A percentile compares a stretch with the other conserved stretches of the same genome.
phyloP scores from a whole-genome alignment of 2,329 filamentous ascomycete genomes.

The Sarocladiaceae sp. region DNA sequence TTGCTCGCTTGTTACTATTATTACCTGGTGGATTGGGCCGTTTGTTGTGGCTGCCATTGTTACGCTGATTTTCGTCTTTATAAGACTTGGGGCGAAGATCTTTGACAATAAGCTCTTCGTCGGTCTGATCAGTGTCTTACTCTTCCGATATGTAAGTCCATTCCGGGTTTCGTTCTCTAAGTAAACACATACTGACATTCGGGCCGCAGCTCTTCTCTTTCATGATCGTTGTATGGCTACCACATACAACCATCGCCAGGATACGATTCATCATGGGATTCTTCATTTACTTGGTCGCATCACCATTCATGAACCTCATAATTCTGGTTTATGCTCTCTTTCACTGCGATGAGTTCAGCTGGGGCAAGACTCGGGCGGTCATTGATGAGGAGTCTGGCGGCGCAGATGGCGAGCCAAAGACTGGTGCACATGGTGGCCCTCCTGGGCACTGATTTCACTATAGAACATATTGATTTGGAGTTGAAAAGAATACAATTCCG shows the following conservation, averaged over 20 bases:
- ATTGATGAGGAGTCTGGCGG: constrained; percentile 17
- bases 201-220: constrained; percentile 32
- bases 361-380: constrained; percentile 41
- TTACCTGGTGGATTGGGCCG: constrained; percentile 41
- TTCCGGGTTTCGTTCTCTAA: background rate
- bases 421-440: background rate
- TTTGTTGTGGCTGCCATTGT: constrained; percentile 38
- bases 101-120: constrained; percentile 32
- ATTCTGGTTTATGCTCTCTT: constrained; percentile 37
- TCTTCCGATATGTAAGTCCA: constrained; percentile 36
- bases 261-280: constrained; percentile 34
- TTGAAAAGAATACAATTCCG: too few species aligned
- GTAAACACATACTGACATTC: background rate
- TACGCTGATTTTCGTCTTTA: constrained; percentile 31
- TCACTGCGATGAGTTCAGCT: constrained; percentile 40
- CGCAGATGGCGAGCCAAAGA: constrained; percentile 12
- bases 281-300: constrained; percentile 30
- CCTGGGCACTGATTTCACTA: background rate
- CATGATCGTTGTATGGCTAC: constrained; percentile 38
- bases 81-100: constrained; percentile 25
- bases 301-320: constrained; percentile 39
- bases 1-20: constrained; percentile 39
- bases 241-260: constrained; percentile 32
- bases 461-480: too few species aligned
- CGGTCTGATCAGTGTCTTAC: constrained; percentile 31